Base-by-base conservation (phyloP, 805 yeast genomes). In the Ogataea nitratoaversa region DNA sequence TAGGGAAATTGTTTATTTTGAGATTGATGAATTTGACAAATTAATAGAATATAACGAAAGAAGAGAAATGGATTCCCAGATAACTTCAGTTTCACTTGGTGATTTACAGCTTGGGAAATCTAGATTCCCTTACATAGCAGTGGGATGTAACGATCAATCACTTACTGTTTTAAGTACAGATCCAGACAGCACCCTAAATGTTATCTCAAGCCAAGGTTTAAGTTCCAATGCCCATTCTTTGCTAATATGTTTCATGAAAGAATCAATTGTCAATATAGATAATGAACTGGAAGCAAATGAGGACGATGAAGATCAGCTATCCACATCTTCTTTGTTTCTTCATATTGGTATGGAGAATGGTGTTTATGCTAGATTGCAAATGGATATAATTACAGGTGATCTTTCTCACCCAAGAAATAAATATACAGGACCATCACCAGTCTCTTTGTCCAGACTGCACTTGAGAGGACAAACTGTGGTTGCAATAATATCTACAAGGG, bases 331-430 rank as follows among this genome's bases (percentile, higher is more conserved):
- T 1, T 42, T 65, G 3, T 70, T 65, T 43, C 70, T 85, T 9
- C 95, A 89, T 59, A 73, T 88, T 36, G 97, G 97, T 2, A 70
- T 89, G 69, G 72, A 65, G n/a, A 86, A 80, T 58, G 98, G 98
- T 17, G 77, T 90, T 1, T 87, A 83, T 62, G 79, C 81, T 2
- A 66, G 82, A 14, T 74, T 87, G 0, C 62, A 66, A 5, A 50
- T 89, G 29, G 87, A 84, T 53, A 53, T 57, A 0, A 52, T 64
- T 4, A 68, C 82, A 3, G 96, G 95, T 3, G 70, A 77, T 17
- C 57, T 83, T 12, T 65, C 74, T 1, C 82, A 83, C 47, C 76
- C 88, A 1, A 68, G 83, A 50, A 76, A 79, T 14, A 79, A 82
- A 53, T 88, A 83, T 53, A 57, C 87, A 22, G 98, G 98, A 0